These are phyloP conservation scores for Gossypium gossypioides DNA, from an alignment of 441 rosid genomes.

Conservation along the genomic window DNA sequence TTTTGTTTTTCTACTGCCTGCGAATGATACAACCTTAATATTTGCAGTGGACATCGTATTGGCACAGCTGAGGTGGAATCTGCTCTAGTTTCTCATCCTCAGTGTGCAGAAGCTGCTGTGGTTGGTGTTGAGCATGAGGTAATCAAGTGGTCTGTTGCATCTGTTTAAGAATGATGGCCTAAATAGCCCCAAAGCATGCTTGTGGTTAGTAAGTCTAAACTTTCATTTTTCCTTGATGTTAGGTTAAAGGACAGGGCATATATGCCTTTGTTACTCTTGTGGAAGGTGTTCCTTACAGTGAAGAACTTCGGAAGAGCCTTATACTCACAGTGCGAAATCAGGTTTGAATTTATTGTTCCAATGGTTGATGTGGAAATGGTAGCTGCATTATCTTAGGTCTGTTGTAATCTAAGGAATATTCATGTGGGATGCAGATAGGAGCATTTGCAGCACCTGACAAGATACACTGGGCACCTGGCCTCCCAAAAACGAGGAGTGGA, in stretches of 20 bases:
- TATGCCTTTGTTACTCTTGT: conserved; percentile 88
- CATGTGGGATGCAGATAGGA: conserved; percentile 50
- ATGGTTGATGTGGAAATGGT: background rate
- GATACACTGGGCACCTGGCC: conserved; percentile 88
- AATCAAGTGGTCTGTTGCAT: conserved; percentile 8
- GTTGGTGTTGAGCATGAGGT: conserved; percentile 95
- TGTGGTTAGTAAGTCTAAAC: background rate
- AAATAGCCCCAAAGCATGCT: background rate
- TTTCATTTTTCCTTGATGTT: conserved; percentile 13
- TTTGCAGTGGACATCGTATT: conserved; percentile 82
- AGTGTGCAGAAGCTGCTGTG: conserved; percentile 95
- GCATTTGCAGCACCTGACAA: conserved; percentile 91
- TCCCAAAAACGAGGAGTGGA: conserved; percentile 92
- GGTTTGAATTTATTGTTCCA: conserved; percentile 29
- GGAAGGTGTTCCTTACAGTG: conserved; percentile 67
- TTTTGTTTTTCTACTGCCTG: background rate
- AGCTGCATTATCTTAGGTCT: background rate
- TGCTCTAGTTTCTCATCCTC: conserved; percentile 87
- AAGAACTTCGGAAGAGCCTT: conserved; percentile 72
- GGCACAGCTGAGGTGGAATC: conserved; percentile 99
- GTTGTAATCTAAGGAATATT: background rate
- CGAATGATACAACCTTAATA: conserved; percentile 4
- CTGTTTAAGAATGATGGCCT: background rate
- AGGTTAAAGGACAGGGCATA: conserved; percentile 93
- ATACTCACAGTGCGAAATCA: conserved; percentile 59